A percentile compares a stretch with the other conserved stretches of the same genome.
phyloP scores from a whole-genome alignment of 2,329 filamentous ascomycete species.

The Colletotrichum lini region DNA sequence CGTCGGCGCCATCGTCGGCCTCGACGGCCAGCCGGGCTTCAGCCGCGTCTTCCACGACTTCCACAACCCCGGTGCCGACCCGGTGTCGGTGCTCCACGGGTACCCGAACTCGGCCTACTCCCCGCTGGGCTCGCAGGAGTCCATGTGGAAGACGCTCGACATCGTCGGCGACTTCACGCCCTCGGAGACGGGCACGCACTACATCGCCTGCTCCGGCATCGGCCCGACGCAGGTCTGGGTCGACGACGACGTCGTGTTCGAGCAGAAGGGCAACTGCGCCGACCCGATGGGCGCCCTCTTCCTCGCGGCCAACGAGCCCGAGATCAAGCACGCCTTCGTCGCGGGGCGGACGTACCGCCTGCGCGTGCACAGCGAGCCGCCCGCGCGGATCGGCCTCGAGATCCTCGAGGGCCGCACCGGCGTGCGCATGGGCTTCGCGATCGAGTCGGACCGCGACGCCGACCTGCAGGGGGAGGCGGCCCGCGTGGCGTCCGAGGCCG shows the following conservation, averaged over 20 bases:
- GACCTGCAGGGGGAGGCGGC: slow-evolving; percentile 66
- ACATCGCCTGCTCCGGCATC: slow-evolving; percentile 51
- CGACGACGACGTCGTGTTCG: slow-evolving; percentile 49
- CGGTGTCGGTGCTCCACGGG: slow-evolving; percentile 46
- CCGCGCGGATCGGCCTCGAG: slow-evolving; percentile 48
- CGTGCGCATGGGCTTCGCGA: slow-evolving; percentile 51
- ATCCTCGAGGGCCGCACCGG: slow-evolving; percentile 52
- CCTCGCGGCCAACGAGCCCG: slow-evolving; percentile 49
- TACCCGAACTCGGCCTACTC: slow-evolving; percentile 47
- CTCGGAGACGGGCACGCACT: slow-evolving; percentile 49
- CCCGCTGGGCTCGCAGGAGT: slow-evolving; percentile 43
- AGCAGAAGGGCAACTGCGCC: slow-evolving; percentile 50
- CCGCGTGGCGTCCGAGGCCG: slow-evolving; percentile 58
- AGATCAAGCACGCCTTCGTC: slow-evolving; percentile 46
- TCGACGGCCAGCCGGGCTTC: slow-evolving; percentile 52
- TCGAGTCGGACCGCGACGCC: slow-evolving; percentile 60
- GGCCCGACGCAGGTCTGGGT: slow-evolving; percentile 51
- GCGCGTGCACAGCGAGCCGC: slow-evolving; percentile 49
- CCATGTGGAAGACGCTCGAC: slow-evolving; percentile 47
- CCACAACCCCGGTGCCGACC: slow-evolving; percentile 43
- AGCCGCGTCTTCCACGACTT: slow-evolving; percentile 50
- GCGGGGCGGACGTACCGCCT: slow-evolving; percentile 52
- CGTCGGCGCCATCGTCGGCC: slow-evolving; percentile 48
- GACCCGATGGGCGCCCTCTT: slow-evolving; percentile 56
- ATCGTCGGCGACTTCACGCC: slow-evolving; percentile 52